Evolutionary conservation across 768 basidiomycete species (phyloP).

Genomic region (Amanita inopinata): DNA sequence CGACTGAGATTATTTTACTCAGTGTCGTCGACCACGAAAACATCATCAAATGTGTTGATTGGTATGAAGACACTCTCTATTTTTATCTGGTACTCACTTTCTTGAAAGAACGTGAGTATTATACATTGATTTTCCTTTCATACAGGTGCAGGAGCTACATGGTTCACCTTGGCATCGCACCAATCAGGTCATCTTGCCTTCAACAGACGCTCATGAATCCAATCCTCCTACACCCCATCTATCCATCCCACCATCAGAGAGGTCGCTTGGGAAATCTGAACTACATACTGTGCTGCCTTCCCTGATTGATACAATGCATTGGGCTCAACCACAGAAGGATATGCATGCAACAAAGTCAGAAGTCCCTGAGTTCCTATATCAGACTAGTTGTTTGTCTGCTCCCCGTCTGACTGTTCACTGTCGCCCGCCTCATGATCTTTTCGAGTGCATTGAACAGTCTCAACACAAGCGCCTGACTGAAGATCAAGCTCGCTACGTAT

Average conservation of each 20-base stretch:
- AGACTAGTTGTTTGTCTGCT: constrained; percentile 14
- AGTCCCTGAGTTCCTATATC: constrained; percentile 13
- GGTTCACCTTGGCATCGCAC: constrained; percentile 76
- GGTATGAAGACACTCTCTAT: constrained; percentile 76
- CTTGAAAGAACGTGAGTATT: constrained; percentile 1
- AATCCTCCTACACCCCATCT: constrained; percentile 37
- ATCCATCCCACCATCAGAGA: constrained; percentile 44
- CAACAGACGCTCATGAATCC: constrained; percentile 16
- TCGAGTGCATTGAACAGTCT: constrained; percentile 90
- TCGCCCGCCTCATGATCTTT: constrained; percentile 83
- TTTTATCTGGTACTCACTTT: constrained; percentile 68
- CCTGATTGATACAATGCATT: too few relatives aligned
- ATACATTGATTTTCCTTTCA: constrained; percentile 8
- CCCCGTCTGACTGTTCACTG: constrained; percentile 41
- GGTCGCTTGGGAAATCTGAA: constrained; percentile 25
- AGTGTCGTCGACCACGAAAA: constrained; percentile 66
- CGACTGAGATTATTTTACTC: constrained; percentile 76
- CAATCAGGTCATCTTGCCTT: constrained; percentile 27
- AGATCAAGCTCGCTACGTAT: constrained; percentile 70
- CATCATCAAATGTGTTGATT: constrained; percentile 74
- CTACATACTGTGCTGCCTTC: not conserved
- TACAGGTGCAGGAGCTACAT: constrained; percentile 84
- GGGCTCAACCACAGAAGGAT: too few relatives aligned
- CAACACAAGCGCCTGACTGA: constrained; percentile 73
- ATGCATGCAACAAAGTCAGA: too few relatives aligned